These are phyloP conservation scores for Pleomassaria siparia DNA, from an alignment of 2,329 filamentous ascomycete species.

Conservation along the genomic window DNA sequence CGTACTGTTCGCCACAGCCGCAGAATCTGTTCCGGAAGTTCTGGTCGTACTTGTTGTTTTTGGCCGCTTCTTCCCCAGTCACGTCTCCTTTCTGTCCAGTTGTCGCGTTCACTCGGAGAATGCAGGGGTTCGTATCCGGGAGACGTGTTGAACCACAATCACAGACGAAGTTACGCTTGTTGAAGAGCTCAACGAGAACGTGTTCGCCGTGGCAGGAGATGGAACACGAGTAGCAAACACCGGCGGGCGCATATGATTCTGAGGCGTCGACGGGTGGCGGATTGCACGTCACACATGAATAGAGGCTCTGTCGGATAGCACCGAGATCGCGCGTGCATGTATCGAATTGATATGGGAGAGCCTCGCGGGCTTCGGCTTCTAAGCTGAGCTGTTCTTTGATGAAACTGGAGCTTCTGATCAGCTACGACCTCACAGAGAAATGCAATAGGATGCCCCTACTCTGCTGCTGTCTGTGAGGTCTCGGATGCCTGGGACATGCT, in stretches of 20 bases:
- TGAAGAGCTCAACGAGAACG: conserved; percentile 90
- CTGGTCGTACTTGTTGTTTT: conserved; percentile 86
- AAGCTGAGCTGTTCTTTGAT: conserved; percentile 86
- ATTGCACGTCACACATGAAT: conserved; percentile 92
- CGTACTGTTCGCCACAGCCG: conserved; percentile 83
- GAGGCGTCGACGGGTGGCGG: conserved; percentile 67
- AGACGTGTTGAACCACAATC: conserved; percentile 91
- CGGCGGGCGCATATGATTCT: conserved; percentile 71
- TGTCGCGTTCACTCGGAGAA: conserved; percentile 68
- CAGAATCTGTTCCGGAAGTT: conserved; percentile 95
- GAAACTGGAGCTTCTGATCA: conserved; percentile 58
- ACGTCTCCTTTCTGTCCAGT: conserved; percentile 78
- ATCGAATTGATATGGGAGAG: conserved; percentile 93
- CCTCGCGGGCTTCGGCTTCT: conserved; percentile 93
- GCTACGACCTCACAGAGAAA: neutral
- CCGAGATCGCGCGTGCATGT: conserved; percentile 90
- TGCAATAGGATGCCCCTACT: conserved; percentile 29
- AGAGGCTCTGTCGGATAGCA: conserved; percentile 81
- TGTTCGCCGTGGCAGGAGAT: conserved; percentile 97
- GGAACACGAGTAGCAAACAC: conserved; percentile 94
- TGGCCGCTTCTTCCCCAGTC: conserved; percentile 70
- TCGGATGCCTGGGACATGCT: conserved; percentile 51
- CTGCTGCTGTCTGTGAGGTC: conserved; percentile 57
- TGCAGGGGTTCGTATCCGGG: conserved; percentile 70
- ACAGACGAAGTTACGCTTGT: conserved; percentile 92